Evolutionary conservation across 1,139 yeast species (phyloP).

Genomic region (Blastobotrys serpentis): DNA sequence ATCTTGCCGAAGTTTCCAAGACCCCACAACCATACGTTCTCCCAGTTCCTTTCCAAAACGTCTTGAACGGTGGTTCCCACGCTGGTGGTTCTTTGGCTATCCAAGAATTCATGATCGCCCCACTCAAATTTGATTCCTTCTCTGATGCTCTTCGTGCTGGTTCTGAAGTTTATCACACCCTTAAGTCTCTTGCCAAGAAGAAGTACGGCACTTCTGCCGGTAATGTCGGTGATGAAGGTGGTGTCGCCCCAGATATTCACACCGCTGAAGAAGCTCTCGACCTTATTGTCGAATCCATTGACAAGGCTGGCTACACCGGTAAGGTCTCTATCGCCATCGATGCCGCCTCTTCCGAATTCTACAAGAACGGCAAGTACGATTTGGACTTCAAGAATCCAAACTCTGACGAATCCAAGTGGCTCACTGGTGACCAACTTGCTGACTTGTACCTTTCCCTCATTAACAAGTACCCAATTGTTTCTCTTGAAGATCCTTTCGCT

Average conservation of each 20-base stretch:
- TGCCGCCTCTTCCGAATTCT: conserved; percentile 95
- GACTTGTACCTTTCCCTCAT: conserved; percentile 74
- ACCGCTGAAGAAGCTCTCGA: conserved; percentile 95
- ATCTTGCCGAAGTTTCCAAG: conserved; percentile 70
- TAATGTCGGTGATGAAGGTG: conserved; percentile 99
- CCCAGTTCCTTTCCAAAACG: conserved; percentile 97
- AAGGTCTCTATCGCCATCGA: conserved; percentile 87
- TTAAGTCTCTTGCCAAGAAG: conserved; percentile 87
- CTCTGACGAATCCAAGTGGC: conserved; percentile 85
- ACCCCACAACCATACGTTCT: conserved; percentile 72
- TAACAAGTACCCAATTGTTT: conserved; percentile 91
- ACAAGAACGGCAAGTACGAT: conserved; percentile 93
- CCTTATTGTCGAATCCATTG: conserved; percentile 83
- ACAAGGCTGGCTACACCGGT: conserved; percentile 90
- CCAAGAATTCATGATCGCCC: conserved; percentile 99
- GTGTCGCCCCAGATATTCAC: conserved; percentile 95
- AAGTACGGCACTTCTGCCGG: conserved; percentile 96
- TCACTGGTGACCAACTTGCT: conserved; percentile 82
- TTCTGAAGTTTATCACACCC: conserved; percentile 93
- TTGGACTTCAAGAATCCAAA: conserved; percentile 95
- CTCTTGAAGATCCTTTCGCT: conserved; percentile 96
- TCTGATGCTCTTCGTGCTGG: conserved; percentile 93
- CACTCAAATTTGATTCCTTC: conserved; percentile 82
- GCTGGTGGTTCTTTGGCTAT: conserved; percentile 98
- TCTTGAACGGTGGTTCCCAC: conserved; percentile 97